Percentiles rank a stretch among this genome's conserved stretches.
Evolutionary conservation across 805 yeast species (phyloP).

Genomic region (Metschnikowia reukaufii): DNA sequence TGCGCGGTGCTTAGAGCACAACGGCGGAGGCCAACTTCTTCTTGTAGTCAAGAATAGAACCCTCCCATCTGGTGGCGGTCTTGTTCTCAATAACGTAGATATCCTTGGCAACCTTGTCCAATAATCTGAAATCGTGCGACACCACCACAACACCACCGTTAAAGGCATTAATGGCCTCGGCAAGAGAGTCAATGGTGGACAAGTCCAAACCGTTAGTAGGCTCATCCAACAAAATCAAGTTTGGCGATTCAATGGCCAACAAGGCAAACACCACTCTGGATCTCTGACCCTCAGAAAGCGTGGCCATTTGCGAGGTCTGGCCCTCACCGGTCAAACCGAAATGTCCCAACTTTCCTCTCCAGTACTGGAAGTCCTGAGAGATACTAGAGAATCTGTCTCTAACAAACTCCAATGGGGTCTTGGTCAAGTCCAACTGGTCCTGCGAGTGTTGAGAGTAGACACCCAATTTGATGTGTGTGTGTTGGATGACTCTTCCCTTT

Average conservation of each 20-base stretch:
- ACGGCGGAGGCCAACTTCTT: conserved; percentile 89
- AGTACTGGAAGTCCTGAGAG: conserved; percentile 97
- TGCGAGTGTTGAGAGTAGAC: conserved; percentile 99
- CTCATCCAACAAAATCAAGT: conserved; percentile 93
- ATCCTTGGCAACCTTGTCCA: conserved; percentile 96
- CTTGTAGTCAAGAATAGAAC: conserved; percentile 87
- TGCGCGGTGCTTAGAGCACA: conserved; percentile 55
- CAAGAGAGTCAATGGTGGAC: conserved; percentile 96
- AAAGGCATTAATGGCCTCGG: conserved; percentile 91
- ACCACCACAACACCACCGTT: conserved; percentile 99
- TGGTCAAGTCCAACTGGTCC: conserved; percentile 94
- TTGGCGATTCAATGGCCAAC: conserved; percentile 92
- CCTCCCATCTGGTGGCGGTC: conserved; percentile 96
- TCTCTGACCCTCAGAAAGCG: conserved; percentile 98
- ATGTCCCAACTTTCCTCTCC: conserved; percentile 97
- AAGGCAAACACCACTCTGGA: conserved; percentile 97
- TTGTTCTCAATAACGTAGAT: conserved; percentile 94
- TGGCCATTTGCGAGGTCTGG: conserved; percentile 98
- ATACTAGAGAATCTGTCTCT: conserved; percentile 87
- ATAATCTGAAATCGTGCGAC: conserved; percentile 97
- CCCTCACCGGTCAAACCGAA: conserved; percentile 98
- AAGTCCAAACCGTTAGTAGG: conserved; percentile 99
- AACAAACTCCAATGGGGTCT: conserved; percentile 93
- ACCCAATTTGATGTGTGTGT: conserved; percentile 96
- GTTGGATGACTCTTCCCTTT: conserved; percentile 93